Base-by-base conservation (phyloP, 495 filamentous ascomycete species). In the Annulohypoxylon moriforme region DNA sequence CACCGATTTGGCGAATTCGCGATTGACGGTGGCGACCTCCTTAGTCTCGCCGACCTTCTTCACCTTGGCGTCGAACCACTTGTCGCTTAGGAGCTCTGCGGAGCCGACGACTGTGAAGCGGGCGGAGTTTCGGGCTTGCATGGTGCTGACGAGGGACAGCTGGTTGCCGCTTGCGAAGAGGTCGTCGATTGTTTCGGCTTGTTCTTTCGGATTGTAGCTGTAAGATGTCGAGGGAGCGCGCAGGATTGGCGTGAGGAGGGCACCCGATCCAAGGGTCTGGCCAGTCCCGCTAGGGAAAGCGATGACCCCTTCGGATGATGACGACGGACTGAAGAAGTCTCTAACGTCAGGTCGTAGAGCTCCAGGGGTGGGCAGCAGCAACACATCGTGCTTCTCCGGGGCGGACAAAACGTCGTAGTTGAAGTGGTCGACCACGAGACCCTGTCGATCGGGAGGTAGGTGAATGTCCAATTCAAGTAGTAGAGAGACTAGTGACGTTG, bases 61-160 rank as follows among this genome's bases (percentile, higher is more conserved):
- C 52, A 97, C 93, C 75, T 88, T 89, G 60, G 89, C 93, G 47
- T 89, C 90, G 80, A 97, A 96, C 94, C 96, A 99, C 76, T 89
- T 84, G 82, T 99, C 87, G 80, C 93, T 89, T 68, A 99, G 84
- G 79, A 94, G 88, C 78, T 98, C 96, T 20, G 89, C 90, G 36
- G 92, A 91, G 34, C 96, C 96, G 40, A 97, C 82, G 11, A 99
- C 87, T 36, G 91, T 91, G 78, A 99, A 90, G 64, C 96, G 92
- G 16, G 96, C 96, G 40, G 92, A 96, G 82, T 98, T 98, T 76
- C 94, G 90, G 20, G 93, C 92, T 81, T 98, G 96, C 83, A 98
- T 81, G 20, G 92, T 86, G 14, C 93, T 92, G 10, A 96, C 89
- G 13, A 98, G 84, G 50, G 89, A 86, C 63, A 99, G 82, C 83